Percentiles rank a stretch among this genome's conserved stretches.
phyloP scores from a whole-genome alignment of 805 yeast genomes.

The Priceomyces melissophilus region DNA sequence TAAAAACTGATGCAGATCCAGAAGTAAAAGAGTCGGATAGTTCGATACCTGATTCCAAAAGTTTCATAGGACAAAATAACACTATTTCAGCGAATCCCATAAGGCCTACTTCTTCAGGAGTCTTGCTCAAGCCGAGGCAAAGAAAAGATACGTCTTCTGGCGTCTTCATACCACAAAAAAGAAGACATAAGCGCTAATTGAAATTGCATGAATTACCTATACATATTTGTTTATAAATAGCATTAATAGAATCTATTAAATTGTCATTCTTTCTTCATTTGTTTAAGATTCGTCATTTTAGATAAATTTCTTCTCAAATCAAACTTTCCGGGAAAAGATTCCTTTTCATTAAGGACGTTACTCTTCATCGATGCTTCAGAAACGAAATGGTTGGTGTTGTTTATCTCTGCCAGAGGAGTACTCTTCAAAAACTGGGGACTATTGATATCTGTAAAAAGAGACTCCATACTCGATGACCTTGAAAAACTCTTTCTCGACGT shows the following conservation, averaged over 20 bases:
- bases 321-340: neutral
- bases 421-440: neutral
- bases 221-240: neutral
- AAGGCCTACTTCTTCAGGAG: conserved; percentile 6
- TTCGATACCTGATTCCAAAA: no score
- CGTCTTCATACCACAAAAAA: conserved; percentile 13
- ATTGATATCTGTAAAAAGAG: conserved; percentile 2
- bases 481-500: neutral
- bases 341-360: neutral
- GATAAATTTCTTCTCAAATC: conserved; percentile 8
- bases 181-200: conserved; percentile 7
- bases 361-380: neutral
- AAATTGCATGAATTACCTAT: neutral
- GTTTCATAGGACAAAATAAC: no score
- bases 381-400: conserved; percentile 2
- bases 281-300: conserved; percentile 3
- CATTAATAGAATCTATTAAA: neutral
- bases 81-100: neutral
- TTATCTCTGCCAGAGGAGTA: conserved; percentile 1
- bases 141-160: conserved; percentile 7
- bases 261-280: conserved; percentile 6
- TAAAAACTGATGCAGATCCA: no score
- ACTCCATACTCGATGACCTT: conserved; percentile 1
- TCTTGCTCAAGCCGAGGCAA: conserved; percentile 4
- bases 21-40: no score